Evolutionary conservation across 2,329 filamentous ascomycete species (phyloP).

Genomic region (Penicillium carneum): DNA sequence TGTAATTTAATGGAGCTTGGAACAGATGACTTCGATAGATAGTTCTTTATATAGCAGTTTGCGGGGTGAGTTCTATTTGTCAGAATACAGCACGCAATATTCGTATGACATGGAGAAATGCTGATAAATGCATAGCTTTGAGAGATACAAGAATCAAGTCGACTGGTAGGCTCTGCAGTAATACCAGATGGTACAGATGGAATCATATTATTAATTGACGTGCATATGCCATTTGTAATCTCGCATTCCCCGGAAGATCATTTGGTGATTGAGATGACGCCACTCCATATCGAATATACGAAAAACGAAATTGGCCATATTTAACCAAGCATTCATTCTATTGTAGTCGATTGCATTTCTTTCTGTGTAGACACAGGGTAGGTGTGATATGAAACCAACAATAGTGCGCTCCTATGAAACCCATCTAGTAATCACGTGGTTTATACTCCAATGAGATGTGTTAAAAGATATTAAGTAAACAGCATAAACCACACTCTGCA

Average conservation of each 20-base stretch:
- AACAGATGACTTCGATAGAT: background rate
- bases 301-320: background rate
- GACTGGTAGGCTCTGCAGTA: background rate
- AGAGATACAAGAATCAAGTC: background rate
- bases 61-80: constrained; percentile 41
- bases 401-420: too few relatives aligned
- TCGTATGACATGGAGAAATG: constrained; percentile 32
- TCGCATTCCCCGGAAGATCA: constrained; percentile 3
- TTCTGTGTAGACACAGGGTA: background rate
- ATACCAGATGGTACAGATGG: constrained; percentile 11
- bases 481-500: too few relatives aligned
- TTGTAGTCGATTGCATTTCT: background rate
- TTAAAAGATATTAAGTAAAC: too few relatives aligned
- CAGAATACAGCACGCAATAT: constrained; percentile 45
- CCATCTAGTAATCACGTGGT: too few relatives aligned
- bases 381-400: background rate
- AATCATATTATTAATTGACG: constrained; percentile 8
- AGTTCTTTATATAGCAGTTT: constrained; percentile 25
- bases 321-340: background rate
- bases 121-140: constrained; percentile 41
- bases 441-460: background rate
- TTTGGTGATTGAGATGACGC: constrained; percentile 10
- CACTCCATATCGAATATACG: background rate
- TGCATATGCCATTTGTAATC: constrained; percentile 12
- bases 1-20: background rate